Base-by-base conservation (phyloP, 2,329 filamentous ascomycete species). In the Amauroascus verrucosus region DNA sequence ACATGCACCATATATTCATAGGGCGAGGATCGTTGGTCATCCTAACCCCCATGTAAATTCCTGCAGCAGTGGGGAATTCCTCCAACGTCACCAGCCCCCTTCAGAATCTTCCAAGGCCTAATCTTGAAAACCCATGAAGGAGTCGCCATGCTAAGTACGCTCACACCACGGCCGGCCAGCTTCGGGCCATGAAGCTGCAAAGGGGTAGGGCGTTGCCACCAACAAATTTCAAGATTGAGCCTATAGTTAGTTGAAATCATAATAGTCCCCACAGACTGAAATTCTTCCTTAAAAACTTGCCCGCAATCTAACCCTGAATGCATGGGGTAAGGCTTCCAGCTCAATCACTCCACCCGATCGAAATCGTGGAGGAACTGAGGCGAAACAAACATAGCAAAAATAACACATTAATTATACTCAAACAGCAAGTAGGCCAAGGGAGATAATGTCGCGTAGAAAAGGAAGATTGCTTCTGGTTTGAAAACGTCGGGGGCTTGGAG, bases 151-250 rank as follows among this genome's bases (percentile, higher is more conserved):
- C 64, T 67, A 51, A 71, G 57, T 28, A 62, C 66, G 47, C 70
- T 70, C 5, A 72, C 67, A 40, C 69, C 70, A 48, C n/a, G n/a
- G n/a, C n/a, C n/a, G n/a, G n/a, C n/a, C n/a, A n/a, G n/a, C n/a
- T n/a, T n/a, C n/a, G n/a, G n/a, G n/a, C n/a, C n/a, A n/a, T n/a
- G n/a, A n/a, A n/a, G n/a, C n/a, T n/a, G n/a, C n/a, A n/a, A n/a
- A n/a, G n/a, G n/a, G n/a, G n/a, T n/a, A n/a, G n/a, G n/a, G n/a
- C n/a, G n/a, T n/a, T n/a, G n/a, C n/a, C n/a, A n/a, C n/a, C 86
- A 1, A 77, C 86, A 1, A 86, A 88, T 64, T 91, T 87, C 5
- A 93, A 72, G 41, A 72, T 76, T 49, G 86, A 86, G 22, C 87
- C 87, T 2, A 91, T 69, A 48, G 81, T 76, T 69, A 90, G n/a